Base-by-base conservation (phyloP, 1,284 basidiomycete genomes). In the Cutaneotrichosporon sp. region DNA sequence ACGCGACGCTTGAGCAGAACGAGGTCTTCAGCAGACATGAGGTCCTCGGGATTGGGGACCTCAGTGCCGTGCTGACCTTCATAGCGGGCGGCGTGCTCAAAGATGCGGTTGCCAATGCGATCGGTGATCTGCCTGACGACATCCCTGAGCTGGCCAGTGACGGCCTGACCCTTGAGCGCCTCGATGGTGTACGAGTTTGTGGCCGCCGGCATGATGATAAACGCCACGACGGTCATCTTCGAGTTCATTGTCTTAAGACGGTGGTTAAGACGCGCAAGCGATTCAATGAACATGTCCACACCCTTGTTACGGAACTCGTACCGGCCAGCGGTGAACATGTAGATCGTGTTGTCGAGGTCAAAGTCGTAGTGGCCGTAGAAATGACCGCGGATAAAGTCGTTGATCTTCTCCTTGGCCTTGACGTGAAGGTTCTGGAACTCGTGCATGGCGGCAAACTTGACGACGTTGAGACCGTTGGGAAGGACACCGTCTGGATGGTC, bases 291-390 rank as follows among this genome's bases (percentile, higher is more conserved):
- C 92, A 98, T 96, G 75, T 98, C 94, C 38, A 97, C 91, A 63
- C 94, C 94, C 80, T 98, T 98, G 80, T 98, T 98, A 42, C 94
- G 83, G 76, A 96, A 97, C 76, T 98, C 94, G 76, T 98, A 98
- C 45, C 94, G 84, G 43, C 94, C 94, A n/a, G 94, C 94, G 14
- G 91, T 97, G 79, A 98, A 98, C 82, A 97, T 85, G 78, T 98
- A 98, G 57, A 98, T 80, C 3, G 93, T 97, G 75, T 97, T 94
- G 39, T 97, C 91, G 42, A 92, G 80, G 74, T 94, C 89, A 71
- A 94, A 96, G 75, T 96, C 87, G 74, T 90, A 93, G 72, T 96
- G 88, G 10, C 94, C 93, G 74, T 97, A 98, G 77, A 98, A 98
- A 75, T 98, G 94, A 12, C 94, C 94, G 51, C 91, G 83, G 51